Conservation (phyloP, 1,284 basidiomycete species). For the Cronartium ribicola region DNA sequence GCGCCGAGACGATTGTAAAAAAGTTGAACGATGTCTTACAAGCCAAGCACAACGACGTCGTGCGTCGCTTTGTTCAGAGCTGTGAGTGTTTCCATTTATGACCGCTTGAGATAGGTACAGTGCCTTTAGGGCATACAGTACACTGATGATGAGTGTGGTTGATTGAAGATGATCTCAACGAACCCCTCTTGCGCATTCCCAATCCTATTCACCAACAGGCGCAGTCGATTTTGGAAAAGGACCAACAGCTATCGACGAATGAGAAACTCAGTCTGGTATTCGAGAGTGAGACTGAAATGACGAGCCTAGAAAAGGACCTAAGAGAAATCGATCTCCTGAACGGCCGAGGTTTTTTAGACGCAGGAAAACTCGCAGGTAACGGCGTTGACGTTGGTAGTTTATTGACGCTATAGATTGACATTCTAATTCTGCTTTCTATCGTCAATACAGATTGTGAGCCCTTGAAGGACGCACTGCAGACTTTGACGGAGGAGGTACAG, state of each 20-base stretch:
- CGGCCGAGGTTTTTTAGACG: slow-evolving; percentile 45
- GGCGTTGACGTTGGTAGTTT: neutral
- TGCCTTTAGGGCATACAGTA: neutral
- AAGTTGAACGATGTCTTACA: slow-evolving; percentile 44
- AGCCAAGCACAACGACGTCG: slow-evolving; percentile 44
- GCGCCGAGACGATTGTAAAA: slow-evolving; percentile 2
- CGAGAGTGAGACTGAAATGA: slow-evolving; percentile 47
- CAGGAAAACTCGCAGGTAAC: slow-evolving; percentile 46
- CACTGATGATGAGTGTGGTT: neutral
- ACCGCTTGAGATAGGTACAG: too few relatives aligned
- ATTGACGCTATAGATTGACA: neutral
- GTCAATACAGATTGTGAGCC: slow-evolving; percentile 30
- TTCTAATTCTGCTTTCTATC: neutral
- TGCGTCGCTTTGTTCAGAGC: slow-evolving; percentile 46
- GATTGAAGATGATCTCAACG: slow-evolving; percentile 47
- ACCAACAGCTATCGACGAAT: slow-evolving; percentile 32
- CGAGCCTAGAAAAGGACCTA: slow-evolving; percentile 46
- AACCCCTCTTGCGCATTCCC: slow-evolving; percentile 45
- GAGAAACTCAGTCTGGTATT: slow-evolving; percentile 47
- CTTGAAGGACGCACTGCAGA: slow-evolving; percentile 36
- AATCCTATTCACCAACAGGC: slow-evolving; percentile 5
- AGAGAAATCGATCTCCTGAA: slow-evolving; percentile 47
- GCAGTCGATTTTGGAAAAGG: slow-evolving; percentile 17
- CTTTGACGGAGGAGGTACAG: slow-evolving; percentile 13
- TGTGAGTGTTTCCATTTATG: slow-evolving; percentile 42